Base-by-base conservation (phyloP, 2,329 filamentous ascomycete genomes). In the Alternaria postmessia region DNA sequence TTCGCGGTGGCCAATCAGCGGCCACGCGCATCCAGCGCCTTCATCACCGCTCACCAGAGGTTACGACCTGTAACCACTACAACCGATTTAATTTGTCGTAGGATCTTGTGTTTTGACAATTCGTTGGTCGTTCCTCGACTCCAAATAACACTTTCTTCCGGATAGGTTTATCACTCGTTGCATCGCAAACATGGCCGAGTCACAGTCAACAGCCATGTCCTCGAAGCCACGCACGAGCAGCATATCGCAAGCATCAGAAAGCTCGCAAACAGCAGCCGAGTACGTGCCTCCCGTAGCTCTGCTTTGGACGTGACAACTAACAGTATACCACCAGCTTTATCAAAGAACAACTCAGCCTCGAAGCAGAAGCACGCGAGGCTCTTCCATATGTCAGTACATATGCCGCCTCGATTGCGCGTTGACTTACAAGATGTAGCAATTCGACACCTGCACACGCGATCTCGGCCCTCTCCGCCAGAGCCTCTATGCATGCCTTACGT, bases 281-380 rank as follows among this genome's bases (percentile, higher is more conserved):
- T 81, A 63, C 52, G 72, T 69, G 7, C 18, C 20, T 11, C 9
- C 14, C 5, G 8, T 1, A 20, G 14, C 11, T 9, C 5, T 4
- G 16, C 20, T 11, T 5, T n/a, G n/a, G 14, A 5, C 16, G 30
- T 11, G 5, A 1, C 24, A n/a, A 32, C 58, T 66, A 22, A 65
- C 3, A 16, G 18, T 6, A n/a, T 9, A 16, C 1, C 5, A 26
- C 52, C 20, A 94, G 91, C 28, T 98, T 96, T 76, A 93, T 99
- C 68, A 88, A 92, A 70, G 89, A 89, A 56, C 95, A 99, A 77
- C 89, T 97, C 74, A 89, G 90, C 68, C 89, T 99, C 54, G 95
- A 99, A 81, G 92, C 92, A 20, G 95, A 99, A 81, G 95, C 95
- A 47, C 93, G 94, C 70, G 94, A 99, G 83, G 92, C 92, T 62